Conservation (phyloP, 1,284 basidiomycete genomes). For the Marasmius oreades region DNA sequence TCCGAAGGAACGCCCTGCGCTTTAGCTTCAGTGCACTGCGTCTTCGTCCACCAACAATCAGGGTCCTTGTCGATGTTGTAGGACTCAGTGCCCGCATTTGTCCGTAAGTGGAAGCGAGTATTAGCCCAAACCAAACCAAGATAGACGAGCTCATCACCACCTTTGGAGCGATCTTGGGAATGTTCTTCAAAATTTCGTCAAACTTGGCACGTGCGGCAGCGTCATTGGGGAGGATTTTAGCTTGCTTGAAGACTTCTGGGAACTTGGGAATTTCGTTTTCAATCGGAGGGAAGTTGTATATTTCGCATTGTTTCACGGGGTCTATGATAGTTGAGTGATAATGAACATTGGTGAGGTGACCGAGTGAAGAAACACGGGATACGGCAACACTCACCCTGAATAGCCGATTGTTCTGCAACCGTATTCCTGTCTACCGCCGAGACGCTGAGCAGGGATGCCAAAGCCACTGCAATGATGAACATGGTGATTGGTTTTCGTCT, state of each 20-base stretch:
- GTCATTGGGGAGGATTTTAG: background rate
- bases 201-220: background rate
- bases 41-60: slow-evolving; percentile 1
- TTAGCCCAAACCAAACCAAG: background rate
- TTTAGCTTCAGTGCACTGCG: background rate
- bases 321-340: background rate
- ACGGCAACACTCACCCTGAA: background rate
- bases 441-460: background rate
- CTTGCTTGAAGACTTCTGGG: background rate
- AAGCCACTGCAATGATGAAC: background rate
- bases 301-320: slow-evolving; percentile 1
- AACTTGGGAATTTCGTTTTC: background rate
- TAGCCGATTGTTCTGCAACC: background rate
- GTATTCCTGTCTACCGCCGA: background rate
- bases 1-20: background rate
- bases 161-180: background rate
- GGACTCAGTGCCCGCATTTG: background rate
- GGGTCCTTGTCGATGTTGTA: background rate
- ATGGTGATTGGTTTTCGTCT: too few species aligned
- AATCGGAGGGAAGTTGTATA: background rate
- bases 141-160: background rate
- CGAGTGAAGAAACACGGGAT: too few species aligned
- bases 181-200: background rate
- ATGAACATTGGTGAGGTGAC: too few species aligned
- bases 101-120: background rate